Evolutionary conservation across 148 eudicot species (phyloP), one percentile per base, ranked within the genome.

Genomic region (Cornus kousa): DNA sequence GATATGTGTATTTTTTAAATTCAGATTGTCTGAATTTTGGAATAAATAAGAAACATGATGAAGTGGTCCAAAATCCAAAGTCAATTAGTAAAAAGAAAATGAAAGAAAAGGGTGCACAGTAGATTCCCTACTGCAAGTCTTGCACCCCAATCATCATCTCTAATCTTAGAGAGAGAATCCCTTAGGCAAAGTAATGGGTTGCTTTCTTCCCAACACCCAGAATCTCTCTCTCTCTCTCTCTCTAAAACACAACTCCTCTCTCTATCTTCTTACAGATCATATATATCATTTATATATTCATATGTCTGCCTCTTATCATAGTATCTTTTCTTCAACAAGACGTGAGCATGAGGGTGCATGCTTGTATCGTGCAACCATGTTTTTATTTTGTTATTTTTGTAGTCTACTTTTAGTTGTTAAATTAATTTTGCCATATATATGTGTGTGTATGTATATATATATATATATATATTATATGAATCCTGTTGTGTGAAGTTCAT

Each of bases 401-500:
- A 10, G 48, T 43, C 48, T 43, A 43, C 6, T 43, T 57, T 57
- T 57, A 19, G 62, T 57, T 13, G 62, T 57, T 11, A 13, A 13
- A 57, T 2, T 35, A 35, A 35, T 35, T 35, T 35, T 35, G 28
- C 28, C 28, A 28, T 28, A 28, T 55, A 55, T 55, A 55, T 55
- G 8, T 12, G 8, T 50, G 5, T 8, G 4, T n/a, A n/a, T n/a
- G n/a, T n/a, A n/a, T n/a, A 9, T 50, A 12, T 8, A 50, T 50
- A 9, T 50, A 9, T 50, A 8, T 50, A 50, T 50, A 50, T 28
- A 28, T 28, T 35, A 35, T 35, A 16, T 53, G 5, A 22, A 33
- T 68, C 73, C 65, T 43, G 7, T 17, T 57, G 68, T 5, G 74
- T 78, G 80, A 33, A 35, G 68, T 78, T 55, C 43, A 66, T 28